These are phyloP conservation scores for Rosa chinensis DNA, from an alignment of 306 rosid genomes.

Conservation along the genomic window DNA sequence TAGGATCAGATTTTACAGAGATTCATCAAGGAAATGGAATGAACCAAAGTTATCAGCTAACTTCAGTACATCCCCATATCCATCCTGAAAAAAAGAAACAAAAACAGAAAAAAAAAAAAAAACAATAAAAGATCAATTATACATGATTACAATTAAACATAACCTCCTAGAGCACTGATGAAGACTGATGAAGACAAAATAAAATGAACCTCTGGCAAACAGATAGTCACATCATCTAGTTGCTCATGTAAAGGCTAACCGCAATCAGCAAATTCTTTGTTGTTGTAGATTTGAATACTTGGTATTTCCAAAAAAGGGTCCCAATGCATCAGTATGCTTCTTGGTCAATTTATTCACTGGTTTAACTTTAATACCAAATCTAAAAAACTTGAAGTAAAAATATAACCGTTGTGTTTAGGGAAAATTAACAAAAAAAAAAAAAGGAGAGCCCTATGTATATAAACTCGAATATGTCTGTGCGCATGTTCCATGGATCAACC, in stretches of 20 bases:
- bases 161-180: slow-evolving; percentile 13
- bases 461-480: not conserved
- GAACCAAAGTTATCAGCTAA: slow-evolving; percentile 93
- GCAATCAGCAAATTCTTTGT: slow-evolving; percentile 56
- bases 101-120: too few relatives aligned
- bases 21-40: slow-evolving; percentile 77
- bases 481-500: not conserved
- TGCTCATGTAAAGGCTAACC: slow-evolving; percentile 74
- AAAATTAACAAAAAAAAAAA: too few relatives aligned
- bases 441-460: too few relatives aligned
- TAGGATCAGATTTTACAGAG: slow-evolving; percentile 65
- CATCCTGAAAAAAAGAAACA: slow-evolving; percentile 53
- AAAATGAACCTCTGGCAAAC: slow-evolving; percentile 73
- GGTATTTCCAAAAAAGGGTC: slow-evolving; percentile 86
- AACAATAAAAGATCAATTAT: slow-evolving; percentile 11
- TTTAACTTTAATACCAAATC: slow-evolving; percentile 66
- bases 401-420: not conserved
- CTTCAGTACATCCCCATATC: slow-evolving; percentile 72
- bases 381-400: slow-evolving; percentile 56
- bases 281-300: slow-evolving; percentile 66
- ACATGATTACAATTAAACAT: slow-evolving; percentile 12
- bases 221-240: slow-evolving; percentile 91
- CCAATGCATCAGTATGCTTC: slow-evolving; percentile 66
- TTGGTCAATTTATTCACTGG: not conserved
- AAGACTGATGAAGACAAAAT: slow-evolving; percentile 7